Percentiles rank a stretch among this genome's conserved stretches.
phyloP scores from a whole-genome alignment of 495 filamentous ascomycete species.

The Penicillium daleae region DNA sequence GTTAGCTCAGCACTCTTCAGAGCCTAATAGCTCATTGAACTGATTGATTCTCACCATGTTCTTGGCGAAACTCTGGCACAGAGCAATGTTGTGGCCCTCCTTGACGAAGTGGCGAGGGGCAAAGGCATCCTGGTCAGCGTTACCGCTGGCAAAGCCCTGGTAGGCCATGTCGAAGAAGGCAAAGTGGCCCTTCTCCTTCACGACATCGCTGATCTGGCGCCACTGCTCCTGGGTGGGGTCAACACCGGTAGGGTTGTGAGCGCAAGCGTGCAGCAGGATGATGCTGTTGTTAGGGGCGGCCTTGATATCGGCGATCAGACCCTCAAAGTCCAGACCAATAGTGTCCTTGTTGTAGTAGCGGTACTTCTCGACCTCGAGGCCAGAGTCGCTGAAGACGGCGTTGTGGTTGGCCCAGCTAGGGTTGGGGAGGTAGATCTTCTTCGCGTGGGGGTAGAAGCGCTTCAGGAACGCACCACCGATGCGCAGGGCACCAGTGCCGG shows the following conservation, averaged over 20 bases:
- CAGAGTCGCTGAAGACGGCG: conserved; percentile 92
- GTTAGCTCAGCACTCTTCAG: background rate
- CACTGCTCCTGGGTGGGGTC: conserved; percentile 93
- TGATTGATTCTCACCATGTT: conserved; percentile 74
- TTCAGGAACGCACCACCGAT: conserved; percentile 93
- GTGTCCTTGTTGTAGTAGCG: conserved; percentile 99
- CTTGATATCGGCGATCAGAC: conserved; percentile 89
- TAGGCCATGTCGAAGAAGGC: conserved; percentile 99
- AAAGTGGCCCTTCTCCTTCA: conserved; percentile 89
- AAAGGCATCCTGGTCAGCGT: conserved; percentile 91
- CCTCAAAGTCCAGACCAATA: conserved; percentile 96
- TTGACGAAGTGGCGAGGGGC: conserved; percentile 88
- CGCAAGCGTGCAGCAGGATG: conserved; percentile 94
- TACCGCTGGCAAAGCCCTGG: conserved; percentile 92
- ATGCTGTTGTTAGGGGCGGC: conserved; percentile 82
- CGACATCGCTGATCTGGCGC: conserved; percentile 85
- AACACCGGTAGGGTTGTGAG: conserved; percentile 97
- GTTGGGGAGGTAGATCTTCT: conserved; percentile 93
- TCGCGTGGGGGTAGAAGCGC: conserved; percentile 84
- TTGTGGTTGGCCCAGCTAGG: conserved; percentile 99
- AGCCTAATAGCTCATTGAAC: background rate
- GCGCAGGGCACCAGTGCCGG: conserved; percentile 91
- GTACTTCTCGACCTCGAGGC: conserved; percentile 89
- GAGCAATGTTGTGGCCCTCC: conserved; percentile 85
- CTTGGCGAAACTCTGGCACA: conserved; percentile 98